Conservation (phyloP, 306 rosid genomes). For the Hippophae gyantsensis region DNA sequence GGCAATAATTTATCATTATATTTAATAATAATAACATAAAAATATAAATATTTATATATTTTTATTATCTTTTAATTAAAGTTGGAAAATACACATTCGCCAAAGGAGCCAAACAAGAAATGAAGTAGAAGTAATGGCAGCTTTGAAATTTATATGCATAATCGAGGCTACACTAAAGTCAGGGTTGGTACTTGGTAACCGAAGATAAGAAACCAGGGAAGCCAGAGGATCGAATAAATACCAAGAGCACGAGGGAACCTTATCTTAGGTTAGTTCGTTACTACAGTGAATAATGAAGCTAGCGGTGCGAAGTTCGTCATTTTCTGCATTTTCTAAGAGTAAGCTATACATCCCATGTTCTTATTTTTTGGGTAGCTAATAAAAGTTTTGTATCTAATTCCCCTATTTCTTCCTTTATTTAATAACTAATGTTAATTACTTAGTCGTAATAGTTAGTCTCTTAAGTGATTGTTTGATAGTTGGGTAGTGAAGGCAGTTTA, state of each 20-base stretch:
- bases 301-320: constrained; percentile 25
- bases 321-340: constrained; percentile 36
- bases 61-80: too few relatives aligned
- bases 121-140: neutral
- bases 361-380: neutral
- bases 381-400: neutral
- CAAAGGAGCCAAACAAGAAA: neutral
- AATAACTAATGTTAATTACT: neutral
- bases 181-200: neutral
- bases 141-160: neutral
- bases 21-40: too few relatives aligned
- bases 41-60: too few relatives aligned
- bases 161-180: neutral
- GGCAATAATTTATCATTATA: too few relatives aligned
- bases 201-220: constrained; percentile 11
- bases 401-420: neutral
- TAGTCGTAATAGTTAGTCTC: neutral
- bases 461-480: neutral
- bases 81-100: too few relatives aligned
- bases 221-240: neutral
- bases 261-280: neutral
- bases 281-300: constrained; percentile 43
- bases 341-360: constrained; percentile 15
- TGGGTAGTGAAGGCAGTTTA: constrained; percentile 7
- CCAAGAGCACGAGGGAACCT: neutral